Base-by-base conservation (phyloP, 176 grass and related monocot genomes). In the Carex pumila region DNA sequence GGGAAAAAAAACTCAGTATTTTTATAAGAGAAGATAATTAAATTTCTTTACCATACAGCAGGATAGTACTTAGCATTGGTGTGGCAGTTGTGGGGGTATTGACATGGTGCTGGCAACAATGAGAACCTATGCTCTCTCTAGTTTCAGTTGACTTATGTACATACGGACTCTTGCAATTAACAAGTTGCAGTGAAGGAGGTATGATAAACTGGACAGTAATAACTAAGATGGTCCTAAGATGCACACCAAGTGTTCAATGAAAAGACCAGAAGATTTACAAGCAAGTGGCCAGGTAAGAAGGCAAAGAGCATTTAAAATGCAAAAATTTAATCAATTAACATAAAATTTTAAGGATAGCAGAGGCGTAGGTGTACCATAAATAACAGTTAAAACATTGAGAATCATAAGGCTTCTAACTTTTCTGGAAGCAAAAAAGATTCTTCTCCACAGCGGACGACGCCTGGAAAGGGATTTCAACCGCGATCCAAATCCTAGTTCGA, bases 341-440 rank as follows among this genome's bases (percentile, higher is more conserved):
- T 15, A 64, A 81, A 85, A n/a, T 4, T 5, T 34, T 7, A 32
- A 81, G 22, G 1, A 62, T 31, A 61, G 0, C 67, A 18, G 12
- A 74, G 43, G 7, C 15, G 21, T 9, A 15, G 71, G 36, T 4
- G 15, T 88, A 98, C 95, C 95, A 34, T 95, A 98, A 78, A 98
- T 95, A 84, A 98, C 92, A 53, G 91, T 93, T 67, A 98, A 91
- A 54, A 86, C 95, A 79, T 98, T 98, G 85, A 98, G 95, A 66
- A 95, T 74, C 62, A 98, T 93, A 56, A 95, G 92, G 79, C 95
- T 98, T 29, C 91, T 92, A 34, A 94, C 92, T 86, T 95, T 98
- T 89, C 89, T 95, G 22, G 95, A 98, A n/a, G 95, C 91, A 71
- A 98, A 98, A 49, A 94, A 83, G 87, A 98, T 98, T 65, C 92